These are phyloP conservation scores for Wickerhamomyces hampshirensis DNA, from an alignment of 805 yeast species.

Conservation along the genomic window DNA sequence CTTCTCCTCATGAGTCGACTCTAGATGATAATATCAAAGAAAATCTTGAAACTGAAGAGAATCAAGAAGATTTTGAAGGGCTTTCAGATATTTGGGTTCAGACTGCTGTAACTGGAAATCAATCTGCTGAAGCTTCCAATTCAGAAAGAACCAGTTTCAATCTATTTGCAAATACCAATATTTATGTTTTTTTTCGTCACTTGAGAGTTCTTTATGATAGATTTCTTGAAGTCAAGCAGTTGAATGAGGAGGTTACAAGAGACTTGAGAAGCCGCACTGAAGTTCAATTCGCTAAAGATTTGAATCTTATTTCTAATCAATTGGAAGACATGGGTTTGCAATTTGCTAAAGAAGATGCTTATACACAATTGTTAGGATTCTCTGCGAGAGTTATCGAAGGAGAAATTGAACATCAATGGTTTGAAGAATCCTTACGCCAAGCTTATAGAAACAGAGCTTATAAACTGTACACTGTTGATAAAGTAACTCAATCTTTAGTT, in stretches of 20 bases:
- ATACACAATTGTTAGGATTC: constrained; percentile 70
- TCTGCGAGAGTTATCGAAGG: constrained; percentile 81
- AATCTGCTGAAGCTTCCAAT: constrained; percentile 26
- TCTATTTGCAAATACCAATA: constrained; percentile 81
- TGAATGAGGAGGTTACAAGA: constrained; percentile 64
- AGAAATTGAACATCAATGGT: constrained; percentile 88
- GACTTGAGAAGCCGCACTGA: constrained; percentile 62
- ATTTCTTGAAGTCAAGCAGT: constrained; percentile 65
- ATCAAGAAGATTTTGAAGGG: constrained; percentile 17
- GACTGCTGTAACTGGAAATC: constrained; percentile 17
- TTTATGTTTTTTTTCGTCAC: constrained; percentile 86
- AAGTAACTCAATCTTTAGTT: constrained; percentile 75
- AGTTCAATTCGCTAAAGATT: constrained; percentile 80
- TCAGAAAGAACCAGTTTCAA: constrained; percentile 54
- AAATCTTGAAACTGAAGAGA: constrained; percentile 24
- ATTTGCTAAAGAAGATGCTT: constrained; percentile 65
- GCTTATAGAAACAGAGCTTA: constrained; percentile 92
- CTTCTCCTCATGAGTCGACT: constrained; percentile 19
- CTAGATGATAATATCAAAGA: constrained; percentile 14
- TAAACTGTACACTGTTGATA: constrained; percentile 88
- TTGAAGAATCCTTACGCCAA: constrained; percentile 92
- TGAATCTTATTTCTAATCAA: constrained; percentile 76
- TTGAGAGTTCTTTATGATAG: constrained; percentile 79
- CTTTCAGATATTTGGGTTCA: constrained; percentile 27
- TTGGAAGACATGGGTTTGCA: constrained; percentile 76